A percentile compares a stretch with the other conserved stretches of the same genome.
These are phyloP conservation scores for Hypoxylon sp. DNA, from an alignment of 2,329 filamentous ascomycete species.

Conservation along the genomic window DNA sequence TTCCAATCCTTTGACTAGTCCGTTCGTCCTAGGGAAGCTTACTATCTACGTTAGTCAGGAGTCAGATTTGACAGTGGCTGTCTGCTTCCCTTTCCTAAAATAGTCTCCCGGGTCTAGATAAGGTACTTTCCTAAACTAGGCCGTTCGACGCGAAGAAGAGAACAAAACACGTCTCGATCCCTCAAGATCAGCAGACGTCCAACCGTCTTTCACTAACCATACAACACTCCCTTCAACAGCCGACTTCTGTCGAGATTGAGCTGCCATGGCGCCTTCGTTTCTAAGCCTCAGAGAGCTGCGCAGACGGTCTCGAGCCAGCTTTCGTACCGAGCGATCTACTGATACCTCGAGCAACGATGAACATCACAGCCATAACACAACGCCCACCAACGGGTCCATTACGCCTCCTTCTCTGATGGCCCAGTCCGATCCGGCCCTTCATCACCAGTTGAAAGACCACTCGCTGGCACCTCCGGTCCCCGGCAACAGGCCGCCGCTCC, in stretches of 20 bases:
- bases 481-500: conserved; percentile 48
- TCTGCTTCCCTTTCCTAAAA: conserved; percentile 27
- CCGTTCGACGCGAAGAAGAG: conserved; percentile 9
- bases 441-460: conserved; percentile 65
- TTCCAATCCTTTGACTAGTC: conserved; percentile 14
- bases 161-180: conserved; percentile 4
- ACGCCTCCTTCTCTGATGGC: conserved; percentile 78
- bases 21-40: conserved; percentile 26
- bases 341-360: conserved; percentile 68
- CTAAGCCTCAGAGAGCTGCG: conserved; percentile 75
- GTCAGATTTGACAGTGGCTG: conserved; percentile 15
- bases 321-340: conserved; percentile 69
- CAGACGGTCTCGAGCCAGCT: conserved; percentile 77
- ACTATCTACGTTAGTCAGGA: conserved; percentile 24
- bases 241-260: conserved; percentile 23
- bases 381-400: conserved; percentile 72
- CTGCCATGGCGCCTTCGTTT: conserved; percentile 68
- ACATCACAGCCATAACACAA: conserved; percentile 62
- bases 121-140: conserved; percentile 5
- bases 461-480: conserved; percentile 45
- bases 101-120: conserved; percentile 10
- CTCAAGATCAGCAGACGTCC: background rate
- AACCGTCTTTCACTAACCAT: conserved; percentile 28
- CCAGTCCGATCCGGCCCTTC: conserved; percentile 70
- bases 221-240: background rate